phyloP scores from a whole-genome alignment of 768 basidiomycete species.

The Tremella yokohamensis region DNA sequence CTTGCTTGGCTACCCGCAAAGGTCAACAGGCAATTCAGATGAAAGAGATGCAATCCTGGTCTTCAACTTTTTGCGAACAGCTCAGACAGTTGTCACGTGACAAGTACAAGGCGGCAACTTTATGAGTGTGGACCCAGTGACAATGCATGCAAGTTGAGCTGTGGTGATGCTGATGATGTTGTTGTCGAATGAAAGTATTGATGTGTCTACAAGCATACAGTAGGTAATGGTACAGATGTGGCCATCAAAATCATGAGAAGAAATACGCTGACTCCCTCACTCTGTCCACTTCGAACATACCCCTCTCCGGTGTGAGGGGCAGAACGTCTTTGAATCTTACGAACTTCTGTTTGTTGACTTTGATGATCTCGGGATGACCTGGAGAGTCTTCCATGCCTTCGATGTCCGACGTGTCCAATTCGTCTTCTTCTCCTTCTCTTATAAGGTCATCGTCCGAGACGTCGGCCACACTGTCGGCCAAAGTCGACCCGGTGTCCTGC shows the following conservation, averaged over 20 bases:
- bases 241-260: conserved; percentile 64
- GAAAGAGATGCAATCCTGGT: too few species aligned
- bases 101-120: too few species aligned
- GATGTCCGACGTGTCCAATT: neutral
- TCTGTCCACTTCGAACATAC: conserved; percentile 73
- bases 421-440: conserved; percentile 5
- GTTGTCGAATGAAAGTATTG: conserved; percentile 21
- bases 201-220: too few species aligned
- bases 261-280: conserved; percentile 85
- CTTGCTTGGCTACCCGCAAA: too few species aligned
- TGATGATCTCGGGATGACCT: conserved; percentile 8
- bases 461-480: neutral
- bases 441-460: neutral
- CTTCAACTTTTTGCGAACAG: too few species aligned
- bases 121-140: too few species aligned
- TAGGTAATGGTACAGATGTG: neutral
- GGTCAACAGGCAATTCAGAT: too few species aligned
- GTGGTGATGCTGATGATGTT: neutral
- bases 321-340: conserved; percentile 70
- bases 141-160: conserved; percentile 4
- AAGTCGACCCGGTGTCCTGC: neutral
- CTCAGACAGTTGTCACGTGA: too few species aligned
- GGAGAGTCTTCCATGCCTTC: neutral
- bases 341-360: conserved; percentile 53
- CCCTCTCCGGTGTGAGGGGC: conserved; percentile 78